phyloP scores from a whole-genome alignment of 208 protist species.

The Leishmania major region DNA sequence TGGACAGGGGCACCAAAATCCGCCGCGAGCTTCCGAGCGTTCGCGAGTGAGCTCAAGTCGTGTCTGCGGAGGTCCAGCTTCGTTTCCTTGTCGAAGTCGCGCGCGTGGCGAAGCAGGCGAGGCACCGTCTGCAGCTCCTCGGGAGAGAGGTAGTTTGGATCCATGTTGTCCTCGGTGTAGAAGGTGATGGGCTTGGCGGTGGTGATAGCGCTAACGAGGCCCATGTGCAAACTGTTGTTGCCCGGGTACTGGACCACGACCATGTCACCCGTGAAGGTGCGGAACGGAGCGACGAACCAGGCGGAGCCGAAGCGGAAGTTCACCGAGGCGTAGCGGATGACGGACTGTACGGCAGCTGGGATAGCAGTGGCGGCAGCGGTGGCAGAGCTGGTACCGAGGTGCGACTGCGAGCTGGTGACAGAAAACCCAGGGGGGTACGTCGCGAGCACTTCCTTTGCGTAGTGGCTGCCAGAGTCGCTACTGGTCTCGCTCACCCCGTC shows the following conservation, averaged over 20 bases:
- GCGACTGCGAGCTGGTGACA: conserved; percentile 20
- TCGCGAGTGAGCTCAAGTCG: conserved; percentile 64
- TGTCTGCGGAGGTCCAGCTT: conserved; percentile 71
- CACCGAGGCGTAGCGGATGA: conserved; percentile 80
- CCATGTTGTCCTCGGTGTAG: conserved; percentile 57
- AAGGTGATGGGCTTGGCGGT: conserved; percentile 77
- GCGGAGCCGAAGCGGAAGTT: conserved; percentile 89
- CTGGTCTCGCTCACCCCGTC: conserved; percentile 54
- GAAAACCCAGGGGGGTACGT: conserved; percentile 5
- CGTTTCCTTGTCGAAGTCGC: conserved; percentile 76
- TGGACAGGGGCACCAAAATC: conserved; percentile 54
- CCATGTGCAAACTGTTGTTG: conserved; percentile 71
- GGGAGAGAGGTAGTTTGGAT: conserved; percentile 63
- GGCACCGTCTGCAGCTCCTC: conserved; percentile 58
- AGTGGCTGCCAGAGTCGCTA: conserved; percentile 34
- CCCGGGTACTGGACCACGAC: conserved; percentile 84
- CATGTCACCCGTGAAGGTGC: conserved; percentile 72
- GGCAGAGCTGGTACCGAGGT: background rate
- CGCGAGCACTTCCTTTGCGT: conserved; percentile 4
- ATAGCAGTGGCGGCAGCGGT: background rate
- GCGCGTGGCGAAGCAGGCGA: conserved; percentile 79
- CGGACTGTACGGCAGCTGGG: conserved; percentile 9
- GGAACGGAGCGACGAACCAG: conserved; percentile 88
- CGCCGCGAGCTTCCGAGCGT: conserved; percentile 54
- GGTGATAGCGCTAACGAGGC: conserved; percentile 73